A percentile compares a stretch with the other conserved stretches of the same genome.
Evolutionary conservation across 225 moss, liverwort and hornwort genomes (phyloP).

Genomic region (Marchantia polymorpha): DNA sequence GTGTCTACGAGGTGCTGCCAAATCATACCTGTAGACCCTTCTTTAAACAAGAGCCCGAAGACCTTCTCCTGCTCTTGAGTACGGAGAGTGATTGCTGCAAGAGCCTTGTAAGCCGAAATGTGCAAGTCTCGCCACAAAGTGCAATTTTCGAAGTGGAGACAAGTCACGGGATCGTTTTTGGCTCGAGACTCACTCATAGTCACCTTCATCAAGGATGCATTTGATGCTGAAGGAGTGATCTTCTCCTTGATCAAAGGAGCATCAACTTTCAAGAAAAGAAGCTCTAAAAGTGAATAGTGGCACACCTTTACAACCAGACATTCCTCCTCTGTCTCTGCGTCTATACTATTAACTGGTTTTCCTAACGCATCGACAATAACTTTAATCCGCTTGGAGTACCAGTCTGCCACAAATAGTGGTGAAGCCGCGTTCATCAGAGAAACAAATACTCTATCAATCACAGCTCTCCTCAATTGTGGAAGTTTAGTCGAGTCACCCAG

Average conservation of each 20-base stretch:
- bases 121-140: slow-evolving; percentile 66
- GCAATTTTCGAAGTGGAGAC: slow-evolving; percentile 47
- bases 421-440: slow-evolving; percentile 56
- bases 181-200: slow-evolving; percentile 54
- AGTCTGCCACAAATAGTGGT: slow-evolving; percentile 52
- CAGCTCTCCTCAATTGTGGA: slow-evolving; percentile 54
- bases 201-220: slow-evolving; percentile 52
- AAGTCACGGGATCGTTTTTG: slow-evolving; percentile 46
- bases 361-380: slow-evolving; percentile 45
- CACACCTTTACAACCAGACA: slow-evolving; percentile 64
- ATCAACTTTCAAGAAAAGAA: slow-evolving; percentile 58
- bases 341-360: slow-evolving; percentile 37
- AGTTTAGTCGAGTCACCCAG: slow-evolving; percentile 58
- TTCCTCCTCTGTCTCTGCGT: slow-evolving; percentile 68
- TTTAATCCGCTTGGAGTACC: slow-evolving; percentile 63
- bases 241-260: slow-evolving; percentile 44
- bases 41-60: slow-evolving; percentile 69
- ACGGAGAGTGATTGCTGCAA: slow-evolving; percentile 62
- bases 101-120: slow-evolving; percentile 72
- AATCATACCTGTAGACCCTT: slow-evolving; percentile 44
- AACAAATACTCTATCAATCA: slow-evolving; percentile 57
- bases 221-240: slow-evolving; percentile 54
- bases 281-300: slow-evolving; percentile 65
- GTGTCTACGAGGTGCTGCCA: slow-evolving; percentile 83
- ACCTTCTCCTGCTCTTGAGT: slow-evolving; percentile 64